Evolutionary conservation across 2,329 filamentous ascomycete genomes (phyloP).

Genomic region (Sporothrix variecibatus): DNA sequence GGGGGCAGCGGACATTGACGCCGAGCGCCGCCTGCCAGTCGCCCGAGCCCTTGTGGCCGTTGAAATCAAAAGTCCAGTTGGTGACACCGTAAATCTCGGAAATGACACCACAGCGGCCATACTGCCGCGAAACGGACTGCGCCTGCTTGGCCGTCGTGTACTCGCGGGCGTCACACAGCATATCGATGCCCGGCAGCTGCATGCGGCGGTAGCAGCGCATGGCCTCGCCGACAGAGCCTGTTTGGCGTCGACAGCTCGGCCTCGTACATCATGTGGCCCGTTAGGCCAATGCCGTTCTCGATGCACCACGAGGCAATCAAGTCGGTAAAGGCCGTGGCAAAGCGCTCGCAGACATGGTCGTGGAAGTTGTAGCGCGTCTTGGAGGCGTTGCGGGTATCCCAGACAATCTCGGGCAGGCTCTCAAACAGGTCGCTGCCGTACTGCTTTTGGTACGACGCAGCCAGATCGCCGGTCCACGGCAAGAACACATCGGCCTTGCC

Average conservation of each 20-base stretch:
- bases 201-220: slow-evolving; percentile 12
- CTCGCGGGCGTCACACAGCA: slow-evolving; percentile 5
- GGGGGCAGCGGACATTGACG: slow-evolving; percentile 1
- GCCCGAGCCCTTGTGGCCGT: background rate
- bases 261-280: slow-evolving; percentile 13
- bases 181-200: slow-evolving; percentile 1
- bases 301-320: background rate
- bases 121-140: background rate
- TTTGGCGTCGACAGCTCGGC: background rate
- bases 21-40: slow-evolving; percentile 5
- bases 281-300: background rate
- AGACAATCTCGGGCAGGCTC: background rate
- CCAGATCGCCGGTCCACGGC: slow-evolving; percentile 4
- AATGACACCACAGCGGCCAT: background rate
- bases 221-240: slow-evolving; percentile 1
- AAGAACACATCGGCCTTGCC: background rate
- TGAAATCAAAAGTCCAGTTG: slow-evolving; percentile 4
- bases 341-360: slow-evolving; percentile 11
- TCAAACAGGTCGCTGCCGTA: background rate
- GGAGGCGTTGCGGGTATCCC: background rate
- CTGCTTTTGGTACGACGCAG: background rate
- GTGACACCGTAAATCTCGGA: slow-evolving; percentile 6
- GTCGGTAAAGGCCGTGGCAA: background rate
- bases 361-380: slow-evolving; percentile 8
- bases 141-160: slow-evolving; percentile 15